Conservation (phyloP, 2,329 filamentous ascomycete genomes). For the Seiridium cupressi region DNA sequence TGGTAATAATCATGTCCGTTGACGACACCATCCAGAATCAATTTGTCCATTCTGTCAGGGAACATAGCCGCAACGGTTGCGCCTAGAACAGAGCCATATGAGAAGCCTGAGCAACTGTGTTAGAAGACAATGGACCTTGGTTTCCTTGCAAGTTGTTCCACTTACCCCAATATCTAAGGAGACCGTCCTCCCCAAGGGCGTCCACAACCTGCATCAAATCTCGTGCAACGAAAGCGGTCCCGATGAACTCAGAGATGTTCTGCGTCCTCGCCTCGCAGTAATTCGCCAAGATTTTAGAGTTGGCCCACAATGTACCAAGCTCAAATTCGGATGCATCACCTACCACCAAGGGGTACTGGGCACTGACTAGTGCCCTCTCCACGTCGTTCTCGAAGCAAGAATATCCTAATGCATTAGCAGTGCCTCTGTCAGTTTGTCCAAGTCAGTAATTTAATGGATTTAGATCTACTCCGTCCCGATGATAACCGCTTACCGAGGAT, state of each 20-base stretch:
- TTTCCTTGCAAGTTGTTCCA: not conserved
- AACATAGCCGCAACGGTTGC: constrained; percentile 38
- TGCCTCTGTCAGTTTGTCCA: constrained; percentile 10
- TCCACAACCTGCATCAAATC: constrained; percentile 38
- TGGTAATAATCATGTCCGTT: constrained; percentile 32
- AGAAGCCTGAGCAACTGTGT: constrained; percentile 26
- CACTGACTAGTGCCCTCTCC: not conserved
- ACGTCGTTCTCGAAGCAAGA: constrained; percentile 13
- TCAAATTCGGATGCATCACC: constrained; percentile 12
- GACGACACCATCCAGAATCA: constrained; percentile 35
- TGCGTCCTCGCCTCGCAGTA: constrained; percentile 15
- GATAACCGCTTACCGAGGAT: constrained; percentile 13
- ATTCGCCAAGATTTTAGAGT: constrained; percentile 9
- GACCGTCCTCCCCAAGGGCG: constrained; percentile 33
- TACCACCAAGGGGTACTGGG: not conserved
- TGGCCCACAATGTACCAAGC: constrained; percentile 17
- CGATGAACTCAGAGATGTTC: constrained; percentile 21
- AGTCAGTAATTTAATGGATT: not conserved
- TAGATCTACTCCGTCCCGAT: no score
- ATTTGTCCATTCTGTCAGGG: constrained; percentile 33
- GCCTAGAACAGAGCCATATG: constrained; percentile 39
- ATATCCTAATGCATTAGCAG: constrained; percentile 17
- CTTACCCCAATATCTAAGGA: constrained; percentile 35
- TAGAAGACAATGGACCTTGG: not conserved
- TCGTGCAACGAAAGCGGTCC: constrained; percentile 32